Percentiles rank a stretch among this genome's conserved stretches.
Conservation (phyloP, 1,284 basidiomycete genomes). For the Cryptococcus amylolentus region DNA sequence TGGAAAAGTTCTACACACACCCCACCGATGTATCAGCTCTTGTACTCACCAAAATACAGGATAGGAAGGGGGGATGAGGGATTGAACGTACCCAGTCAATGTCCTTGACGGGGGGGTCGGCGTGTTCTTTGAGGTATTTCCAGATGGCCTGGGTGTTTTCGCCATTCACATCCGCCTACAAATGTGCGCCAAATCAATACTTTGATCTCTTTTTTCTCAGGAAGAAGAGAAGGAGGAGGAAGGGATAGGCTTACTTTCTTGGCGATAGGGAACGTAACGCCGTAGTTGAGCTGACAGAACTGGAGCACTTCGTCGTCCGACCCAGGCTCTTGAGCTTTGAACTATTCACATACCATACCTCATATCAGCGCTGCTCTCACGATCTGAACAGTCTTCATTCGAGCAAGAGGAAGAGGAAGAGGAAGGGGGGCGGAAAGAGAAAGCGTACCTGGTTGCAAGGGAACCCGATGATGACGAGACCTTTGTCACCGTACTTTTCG, state of each 20-base stretch:
- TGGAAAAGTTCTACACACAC: constrained; percentile 48
- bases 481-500: constrained; percentile 75
- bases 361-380: neutral
- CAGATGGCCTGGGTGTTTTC: constrained; percentile 53
- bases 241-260: constrained; percentile 55
- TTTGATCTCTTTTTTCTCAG: neutral
- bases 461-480: constrained; percentile 77
- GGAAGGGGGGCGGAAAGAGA: no score
- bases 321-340: constrained; percentile 67
- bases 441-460: constrained; percentile 78
- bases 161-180: constrained; percentile 53
- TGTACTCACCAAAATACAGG: neutral
- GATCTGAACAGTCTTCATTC: neutral
- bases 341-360: constrained; percentile 17
- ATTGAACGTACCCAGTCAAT: constrained; percentile 44
- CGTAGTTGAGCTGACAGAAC: constrained; percentile 64
- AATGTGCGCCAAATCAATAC: neutral
- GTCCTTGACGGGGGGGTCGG: constrained; percentile 43
- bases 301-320: constrained; percentile 64
- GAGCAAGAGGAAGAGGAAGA: neutral
- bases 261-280: constrained; percentile 78
- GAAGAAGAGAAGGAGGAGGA: neutral
- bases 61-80: neutral
- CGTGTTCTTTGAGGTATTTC: constrained; percentile 51
- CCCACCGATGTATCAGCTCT: neutral